A percentile compares a stretch with the other conserved stretches of the same genome.
phyloP scores from a whole-genome alignment of 495 filamentous ascomycete genomes.

The Lichenothelia convexa region DNA sequence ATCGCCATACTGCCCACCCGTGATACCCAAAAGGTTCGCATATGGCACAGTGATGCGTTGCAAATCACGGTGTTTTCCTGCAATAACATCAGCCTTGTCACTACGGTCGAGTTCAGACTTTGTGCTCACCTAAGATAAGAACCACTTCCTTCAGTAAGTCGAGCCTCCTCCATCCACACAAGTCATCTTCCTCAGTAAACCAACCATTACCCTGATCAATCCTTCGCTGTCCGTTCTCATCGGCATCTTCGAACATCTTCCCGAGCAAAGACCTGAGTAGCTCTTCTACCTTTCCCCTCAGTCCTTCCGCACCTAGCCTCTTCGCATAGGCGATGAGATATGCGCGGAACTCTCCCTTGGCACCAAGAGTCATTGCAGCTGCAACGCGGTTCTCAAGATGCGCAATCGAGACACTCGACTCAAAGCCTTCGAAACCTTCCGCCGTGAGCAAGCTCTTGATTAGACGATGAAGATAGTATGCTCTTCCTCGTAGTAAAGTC shows the following conservation, averaged over 20 bases:
- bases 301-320: slow-evolving; percentile 75
- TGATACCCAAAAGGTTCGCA: slow-evolving; percentile 9
- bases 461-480: slow-evolving; percentile 72
- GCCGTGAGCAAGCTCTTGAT: slow-evolving; percentile 68
- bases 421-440: slow-evolving; percentile 84
- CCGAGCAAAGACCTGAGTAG: slow-evolving; percentile 64
- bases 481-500: slow-evolving; percentile 75
- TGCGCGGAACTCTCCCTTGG: slow-evolving; percentile 75
- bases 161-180: slow-evolving; percentile 79
- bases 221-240: slow-evolving; percentile 23
- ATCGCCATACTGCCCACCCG: background rate
- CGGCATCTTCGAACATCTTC: slow-evolving; percentile 37
- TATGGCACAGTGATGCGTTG: slow-evolving; percentile 14
- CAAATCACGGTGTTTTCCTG: slow-evolving; percentile 10
- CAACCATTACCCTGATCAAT: slow-evolving; percentile 30
- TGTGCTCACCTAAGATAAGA: slow-evolving; percentile 66
- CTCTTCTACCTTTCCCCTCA: slow-evolving; percentile 80
- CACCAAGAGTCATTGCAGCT: slow-evolving; percentile 65
- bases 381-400: slow-evolving; percentile 92
- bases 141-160: slow-evolving; percentile 78
- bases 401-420: slow-evolving; percentile 76
- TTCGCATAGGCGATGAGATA: slow-evolving; percentile 95
- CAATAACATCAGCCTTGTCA: background rate
- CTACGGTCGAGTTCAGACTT: background rate
- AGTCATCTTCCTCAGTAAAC: slow-evolving; percentile 40